These are phyloP conservation scores for Ceratocystis cubensis DNA, from an alignment of 2,329 filamentous ascomycete species.

Conservation along the genomic window DNA sequence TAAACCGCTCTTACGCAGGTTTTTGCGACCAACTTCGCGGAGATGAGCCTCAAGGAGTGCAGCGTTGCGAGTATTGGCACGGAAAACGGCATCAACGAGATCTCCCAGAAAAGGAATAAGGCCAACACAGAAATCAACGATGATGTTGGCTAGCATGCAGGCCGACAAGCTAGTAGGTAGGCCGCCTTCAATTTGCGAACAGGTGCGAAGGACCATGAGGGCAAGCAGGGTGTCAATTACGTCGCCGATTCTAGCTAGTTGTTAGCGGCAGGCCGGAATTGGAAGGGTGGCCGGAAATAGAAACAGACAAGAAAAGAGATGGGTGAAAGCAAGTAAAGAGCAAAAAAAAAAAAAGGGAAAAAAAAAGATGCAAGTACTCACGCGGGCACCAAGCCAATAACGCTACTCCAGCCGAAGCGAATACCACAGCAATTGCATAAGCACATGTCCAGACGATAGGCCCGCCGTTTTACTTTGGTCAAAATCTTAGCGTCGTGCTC, in stretches of 20 bases:
- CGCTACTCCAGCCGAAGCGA: conserved; percentile 76
- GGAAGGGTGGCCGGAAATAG: too few species aligned
- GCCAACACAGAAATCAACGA: conserved; percentile 60
- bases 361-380: conserved; percentile 36
- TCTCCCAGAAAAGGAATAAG: conserved; percentile 68
- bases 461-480: conserved; percentile 71
- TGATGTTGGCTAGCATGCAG: conserved; percentile 71
- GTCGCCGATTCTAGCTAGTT: conserved; percentile 54
- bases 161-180: conserved; percentile 48
- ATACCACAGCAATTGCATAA: conserved; percentile 73
- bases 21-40: conserved; percentile 52
- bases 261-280: background rate
- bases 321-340: too few species aligned
- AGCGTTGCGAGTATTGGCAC: conserved; percentile 66
- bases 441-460: conserved; percentile 74
- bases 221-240: conserved; percentile 60
- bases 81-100: conserved; percentile 56
- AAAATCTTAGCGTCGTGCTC: conserved; percentile 69
- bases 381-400: conserved; percentile 74
- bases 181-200: conserved; percentile 62
- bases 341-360: background rate
- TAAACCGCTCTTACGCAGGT: conserved; percentile 36
- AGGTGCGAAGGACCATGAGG: conserved; percentile 60
- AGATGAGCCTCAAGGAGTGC: conserved; percentile 56
- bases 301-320: too few species aligned